Conservation (phyloP, 2,329 filamentous ascomycete genomes). For the Microcyclospora tardicrescens region DNA sequence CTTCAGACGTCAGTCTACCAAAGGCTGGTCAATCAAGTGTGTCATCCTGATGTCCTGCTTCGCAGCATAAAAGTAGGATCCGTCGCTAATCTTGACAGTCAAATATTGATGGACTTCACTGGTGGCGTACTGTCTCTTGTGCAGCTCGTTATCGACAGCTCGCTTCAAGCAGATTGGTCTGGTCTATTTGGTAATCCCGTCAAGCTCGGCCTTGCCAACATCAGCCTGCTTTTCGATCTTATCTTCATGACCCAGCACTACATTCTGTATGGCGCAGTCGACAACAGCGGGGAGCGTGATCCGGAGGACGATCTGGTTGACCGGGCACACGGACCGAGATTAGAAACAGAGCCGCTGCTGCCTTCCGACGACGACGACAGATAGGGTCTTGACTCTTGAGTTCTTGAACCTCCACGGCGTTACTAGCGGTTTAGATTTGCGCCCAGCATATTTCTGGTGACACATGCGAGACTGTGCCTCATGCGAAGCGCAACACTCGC, state of each 20-base stretch:
- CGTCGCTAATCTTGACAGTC: constrained; percentile 46
- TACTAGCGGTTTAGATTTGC: no score
- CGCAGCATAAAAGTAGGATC: not conserved
- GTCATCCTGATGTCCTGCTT: not conserved
- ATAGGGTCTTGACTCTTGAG: no score
- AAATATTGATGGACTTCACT: constrained; percentile 70
- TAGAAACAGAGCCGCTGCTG: constrained; percentile 1
- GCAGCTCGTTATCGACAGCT: constrained; percentile 77
- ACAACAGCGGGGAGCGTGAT: constrained; percentile 5
- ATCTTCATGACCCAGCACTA: constrained; percentile 87
- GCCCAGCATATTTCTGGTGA: no score
- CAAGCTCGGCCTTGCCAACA: constrained; percentile 75
- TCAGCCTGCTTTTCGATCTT: constrained; percentile 73
- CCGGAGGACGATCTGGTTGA: not conserved
- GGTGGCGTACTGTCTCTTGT: constrained; percentile 71
- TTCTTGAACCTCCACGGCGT: no score
- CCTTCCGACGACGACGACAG: no score
- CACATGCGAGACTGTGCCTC: no score
- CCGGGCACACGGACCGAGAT: not conserved
- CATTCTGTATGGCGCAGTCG: constrained; percentile 48
- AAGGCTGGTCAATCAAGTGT: constrained; percentile 50
- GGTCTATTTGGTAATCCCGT: constrained; percentile 84
- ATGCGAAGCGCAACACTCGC: no score
- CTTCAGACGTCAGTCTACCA: constrained; percentile 69
- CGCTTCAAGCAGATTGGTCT: constrained; percentile 73